These are phyloP conservation scores for Teratosphaeria zuluensis DNA, from an alignment of 2,329 filamentous ascomycete species.

Conservation along the genomic window DNA sequence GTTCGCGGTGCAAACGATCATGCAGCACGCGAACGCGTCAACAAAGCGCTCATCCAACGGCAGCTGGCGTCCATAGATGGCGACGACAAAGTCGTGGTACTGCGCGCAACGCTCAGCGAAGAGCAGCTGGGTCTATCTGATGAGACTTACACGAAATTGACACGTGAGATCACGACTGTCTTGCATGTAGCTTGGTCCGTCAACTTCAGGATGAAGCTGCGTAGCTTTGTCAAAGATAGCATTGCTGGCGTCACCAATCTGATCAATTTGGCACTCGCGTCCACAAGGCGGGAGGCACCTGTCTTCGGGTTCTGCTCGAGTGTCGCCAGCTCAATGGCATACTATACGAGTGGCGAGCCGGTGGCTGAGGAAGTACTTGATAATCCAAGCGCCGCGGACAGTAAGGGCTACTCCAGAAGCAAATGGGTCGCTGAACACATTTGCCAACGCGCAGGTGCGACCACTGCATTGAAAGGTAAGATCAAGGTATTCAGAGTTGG, in stretches of 20 bases:
- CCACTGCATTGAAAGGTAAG: slow-evolving; percentile 22
- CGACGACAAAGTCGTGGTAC: slow-evolving; percentile 35
- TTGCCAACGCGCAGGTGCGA: slow-evolving; percentile 32
- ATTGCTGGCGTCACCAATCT: slow-evolving; percentile 43
- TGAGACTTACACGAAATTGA: slow-evolving; percentile 33
- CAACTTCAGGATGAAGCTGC: slow-evolving; percentile 51
- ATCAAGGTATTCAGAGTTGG: slow-evolving; percentile 39
- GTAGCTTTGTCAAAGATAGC: slow-evolving; percentile 46
- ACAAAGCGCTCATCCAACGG: slow-evolving; percentile 33
- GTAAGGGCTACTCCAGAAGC: slow-evolving; percentile 47
- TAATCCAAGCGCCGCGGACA: slow-evolving; percentile 35
- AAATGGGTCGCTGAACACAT: slow-evolving; percentile 52
- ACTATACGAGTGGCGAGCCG: slow-evolving; percentile 7
- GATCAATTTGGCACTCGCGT: slow-evolving; percentile 34
- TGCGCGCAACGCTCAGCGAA: slow-evolving; percentile 41
- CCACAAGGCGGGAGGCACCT: slow-evolving; percentile 9
- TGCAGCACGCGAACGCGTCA: slow-evolving; percentile 36
- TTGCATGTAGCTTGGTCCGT: slow-evolving; percentile 58
- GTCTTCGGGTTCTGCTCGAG: slow-evolving; percentile 45
- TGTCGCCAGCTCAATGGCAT: slow-evolving; percentile 35
- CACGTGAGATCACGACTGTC: slow-evolving; percentile 39
- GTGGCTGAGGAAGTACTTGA: slow-evolving; percentile 36
- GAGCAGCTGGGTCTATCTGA: slow-evolving; percentile 39
- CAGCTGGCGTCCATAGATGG: slow-evolving; percentile 19
- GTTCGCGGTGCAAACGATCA: slow-evolving; percentile 39